Evolutionary conservation across 441 rosid species (phyloP).

Genomic region (Adansonia gregorii): DNA sequence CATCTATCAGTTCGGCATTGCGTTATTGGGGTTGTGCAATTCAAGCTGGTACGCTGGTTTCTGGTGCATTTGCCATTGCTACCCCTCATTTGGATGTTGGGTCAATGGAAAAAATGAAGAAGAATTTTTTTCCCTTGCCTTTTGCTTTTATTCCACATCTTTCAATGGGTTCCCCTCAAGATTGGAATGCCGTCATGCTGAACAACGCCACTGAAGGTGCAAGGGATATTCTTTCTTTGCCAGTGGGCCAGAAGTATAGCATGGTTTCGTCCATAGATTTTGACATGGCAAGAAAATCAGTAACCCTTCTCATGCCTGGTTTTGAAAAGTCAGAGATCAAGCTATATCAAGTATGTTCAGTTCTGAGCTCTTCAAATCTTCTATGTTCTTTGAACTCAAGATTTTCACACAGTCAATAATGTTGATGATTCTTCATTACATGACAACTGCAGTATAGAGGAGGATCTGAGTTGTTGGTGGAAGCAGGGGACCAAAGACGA

Average conservation of each 20-base stretch:
- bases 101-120: conserved; percentile 41
- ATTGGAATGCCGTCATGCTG: conserved; percentile 62
- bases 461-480: conserved; percentile 86
- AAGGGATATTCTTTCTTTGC: conserved; percentile 52
- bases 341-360: conserved; percentile 71
- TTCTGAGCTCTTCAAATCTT: conserved; percentile 19
- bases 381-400: conserved; percentile 1
- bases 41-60: conserved; percentile 77
- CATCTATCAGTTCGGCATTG: conserved; percentile 66
- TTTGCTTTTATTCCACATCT: conserved; percentile 60
- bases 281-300: conserved; percentile 55
- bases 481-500: conserved; percentile 91
- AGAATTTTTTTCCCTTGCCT: conserved; percentile 61
- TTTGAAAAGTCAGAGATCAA: conserved; percentile 92
- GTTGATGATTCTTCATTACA: neutral
- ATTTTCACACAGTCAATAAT: neutral
- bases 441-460: conserved; percentile 72
- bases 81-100: conserved; percentile 39
- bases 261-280: conserved; percentile 54
- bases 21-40: conserved; percentile 85
- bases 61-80: conserved; percentile 63
- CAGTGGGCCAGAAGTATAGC: conserved; percentile 34
- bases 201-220: conserved; percentile 46
- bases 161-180: conserved; percentile 41
- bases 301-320: conserved; percentile 88